Evolutionary conservation across 2,329 filamentous ascomycete species (phyloP).

Genomic region (Sporothrix pseudoabietina): DNA sequence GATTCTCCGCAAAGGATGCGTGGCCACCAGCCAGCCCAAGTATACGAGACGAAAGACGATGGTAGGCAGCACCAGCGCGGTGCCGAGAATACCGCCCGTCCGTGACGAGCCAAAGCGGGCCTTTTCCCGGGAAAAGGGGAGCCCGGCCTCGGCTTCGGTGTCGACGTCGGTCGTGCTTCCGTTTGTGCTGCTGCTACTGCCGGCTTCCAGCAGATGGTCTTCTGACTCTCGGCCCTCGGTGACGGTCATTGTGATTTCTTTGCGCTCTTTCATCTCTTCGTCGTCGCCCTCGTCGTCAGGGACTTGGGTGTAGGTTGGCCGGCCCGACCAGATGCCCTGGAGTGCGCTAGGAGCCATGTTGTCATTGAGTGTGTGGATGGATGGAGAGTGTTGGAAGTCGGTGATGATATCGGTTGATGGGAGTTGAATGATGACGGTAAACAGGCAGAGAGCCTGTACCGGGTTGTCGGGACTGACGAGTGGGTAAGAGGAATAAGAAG

Average conservation of each 20-base stretch:
- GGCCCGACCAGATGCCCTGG: neutral
- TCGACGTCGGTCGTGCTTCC: conserved; percentile 9
- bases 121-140: neutral
- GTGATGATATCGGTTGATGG: neutral
- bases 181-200: neutral
- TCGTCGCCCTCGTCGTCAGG: neutral
- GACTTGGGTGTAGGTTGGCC: conserved; percentile 1
- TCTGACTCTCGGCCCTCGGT: neutral
- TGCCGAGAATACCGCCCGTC: neutral
- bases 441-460: neutral
- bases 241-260: neutral
- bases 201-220: neutral
- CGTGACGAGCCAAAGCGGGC: neutral
- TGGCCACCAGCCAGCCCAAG: conserved; percentile 15
- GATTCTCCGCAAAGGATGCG: conserved; percentile 14
- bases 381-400: neutral
- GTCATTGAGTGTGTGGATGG: neutral
- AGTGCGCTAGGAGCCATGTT: neutral
- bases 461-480: neutral
- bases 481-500: neutral
- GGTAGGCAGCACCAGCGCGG: neutral
- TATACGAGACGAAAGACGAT: conserved; percentile 20
- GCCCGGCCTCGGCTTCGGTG: conserved; percentile 1
- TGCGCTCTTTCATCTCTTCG: neutral
- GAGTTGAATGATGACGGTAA: neutral